Conservation (phyloP, 139 green algal genomes). For the Auxenochlorella pyrenoidosa region DNA sequence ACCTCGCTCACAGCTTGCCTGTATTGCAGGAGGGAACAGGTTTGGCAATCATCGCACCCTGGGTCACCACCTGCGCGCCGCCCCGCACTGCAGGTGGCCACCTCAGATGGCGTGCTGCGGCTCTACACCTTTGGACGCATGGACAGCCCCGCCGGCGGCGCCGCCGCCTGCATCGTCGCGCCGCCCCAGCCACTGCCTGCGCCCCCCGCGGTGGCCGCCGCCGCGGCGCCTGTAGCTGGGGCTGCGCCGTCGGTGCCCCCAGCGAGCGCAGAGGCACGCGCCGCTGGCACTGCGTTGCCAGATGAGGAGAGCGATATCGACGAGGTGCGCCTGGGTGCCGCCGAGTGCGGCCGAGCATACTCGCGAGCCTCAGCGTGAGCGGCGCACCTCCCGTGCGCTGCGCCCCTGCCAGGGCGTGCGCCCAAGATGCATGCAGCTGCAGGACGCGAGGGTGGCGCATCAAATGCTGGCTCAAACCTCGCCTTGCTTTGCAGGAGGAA, state of each 20-base stretch:
- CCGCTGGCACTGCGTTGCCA: constrained; percentile 18
- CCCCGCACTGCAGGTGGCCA: constrained; percentile 42
- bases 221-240: neutral
- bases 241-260: neutral
- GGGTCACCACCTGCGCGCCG: too few species aligned
- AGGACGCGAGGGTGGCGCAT: neutral
- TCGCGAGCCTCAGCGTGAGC: neutral
- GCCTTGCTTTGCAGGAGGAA: neutral
- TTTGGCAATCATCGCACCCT: too few species aligned
- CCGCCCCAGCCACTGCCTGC: neutral
- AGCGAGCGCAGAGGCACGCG: neutral
- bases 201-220: neutral
- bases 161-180: neutral
- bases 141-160: neutral
- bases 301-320: constrained; percentile 24
- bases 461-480: neutral
- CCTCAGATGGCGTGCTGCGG: constrained; percentile 66
- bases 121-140: constrained; percentile 55
- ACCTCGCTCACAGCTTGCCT: neutral
- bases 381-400: neutral
- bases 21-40: too few species aligned
- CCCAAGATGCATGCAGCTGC: neutral
- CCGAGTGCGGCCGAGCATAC: too few species aligned
- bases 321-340: neutral
- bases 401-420: too few species aligned